These are phyloP conservation scores for Debaryomyces nepalensis DNA, from an alignment of 1,139 yeast species.

Conservation along the genomic window DNA sequence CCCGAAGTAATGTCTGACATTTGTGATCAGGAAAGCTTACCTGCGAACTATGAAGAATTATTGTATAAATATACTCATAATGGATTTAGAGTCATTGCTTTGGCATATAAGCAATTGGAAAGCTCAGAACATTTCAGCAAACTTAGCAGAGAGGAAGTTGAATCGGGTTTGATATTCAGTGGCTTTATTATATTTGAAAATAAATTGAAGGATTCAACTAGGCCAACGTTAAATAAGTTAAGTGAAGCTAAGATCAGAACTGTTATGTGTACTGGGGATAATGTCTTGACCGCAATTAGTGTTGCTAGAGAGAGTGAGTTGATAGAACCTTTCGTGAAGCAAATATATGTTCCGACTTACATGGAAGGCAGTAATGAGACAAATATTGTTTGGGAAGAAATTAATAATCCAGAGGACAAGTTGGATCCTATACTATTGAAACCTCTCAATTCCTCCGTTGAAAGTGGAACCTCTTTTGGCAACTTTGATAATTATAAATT, in stretches of 20 bases:
- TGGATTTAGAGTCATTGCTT: constrained; percentile 94
- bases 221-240: constrained; percentile 61
- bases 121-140: constrained; percentile 13
- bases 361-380: constrained; percentile 38
- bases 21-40: constrained; percentile 72
- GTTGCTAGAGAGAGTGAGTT: constrained; percentile 87
- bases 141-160: constrained; percentile 60
- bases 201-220: constrained; percentile 74
- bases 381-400: constrained; percentile 65
- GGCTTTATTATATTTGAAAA: constrained; percentile 95
- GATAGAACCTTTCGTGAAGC: constrained; percentile 44
- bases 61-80: constrained; percentile 86
- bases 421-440: constrained; percentile 68
- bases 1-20: constrained; percentile 92
- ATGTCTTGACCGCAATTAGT: constrained; percentile 89
- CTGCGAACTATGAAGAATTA: constrained; percentile 71
- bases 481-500: constrained; percentile 52
- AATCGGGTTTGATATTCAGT: constrained; percentile 66
- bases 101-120: constrained; percentile 66
- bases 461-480: constrained; percentile 20
- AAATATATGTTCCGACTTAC: constrained; percentile 74
- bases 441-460: constrained; percentile 43
- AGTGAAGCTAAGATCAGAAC: constrained; percentile 74
- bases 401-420: constrained; percentile 53
- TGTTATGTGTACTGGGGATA: constrained; percentile 98